Percentiles rank a stretch among this genome's conserved stretches.
phyloP scores from a whole-genome alignment of 2,329 filamentous ascomycete genomes.

The Monosporascus sp. region DNA sequence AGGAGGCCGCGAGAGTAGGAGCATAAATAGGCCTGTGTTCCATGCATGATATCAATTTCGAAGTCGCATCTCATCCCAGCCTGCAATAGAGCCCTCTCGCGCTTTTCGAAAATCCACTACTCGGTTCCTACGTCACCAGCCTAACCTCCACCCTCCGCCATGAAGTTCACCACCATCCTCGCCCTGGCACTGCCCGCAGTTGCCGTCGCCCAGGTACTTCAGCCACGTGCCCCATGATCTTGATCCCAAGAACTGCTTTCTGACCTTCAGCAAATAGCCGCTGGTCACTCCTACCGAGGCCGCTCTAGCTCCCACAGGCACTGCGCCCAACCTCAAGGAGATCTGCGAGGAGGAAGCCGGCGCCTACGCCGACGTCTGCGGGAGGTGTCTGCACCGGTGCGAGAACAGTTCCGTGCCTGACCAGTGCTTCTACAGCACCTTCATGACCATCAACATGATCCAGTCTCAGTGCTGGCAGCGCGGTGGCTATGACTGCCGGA shows the following conservation, averaged over 20 bases:
- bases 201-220: conserved; percentile 13
- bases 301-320: conserved; percentile 2
- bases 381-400: conserved; percentile 12
- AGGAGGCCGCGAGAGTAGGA: background rate
- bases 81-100: background rate
- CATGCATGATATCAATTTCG: background rate
- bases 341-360: conserved; percentile 12
- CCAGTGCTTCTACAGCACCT: conserved; percentile 14
- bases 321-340: conserved; percentile 8
- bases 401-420: conserved; percentile 2
- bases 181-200: conserved; percentile 9
- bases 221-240: background rate
- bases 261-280: conserved; percentile 2
- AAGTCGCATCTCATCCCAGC: background rate
- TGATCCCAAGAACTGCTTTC: background rate
- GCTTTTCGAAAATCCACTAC: background rate
- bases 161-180: conserved; percentile 15
- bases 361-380: conserved; percentile 9
- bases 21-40: background rate
- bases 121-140: background rate
- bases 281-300: background rate
- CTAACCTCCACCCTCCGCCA: conserved; percentile 1
- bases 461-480: conserved; percentile 14
- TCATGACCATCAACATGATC: conserved; percentile 12
- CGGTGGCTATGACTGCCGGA: conserved; percentile 12